Percentiles rank a stretch among this genome's conserved stretches.
These are phyloP conservation scores for Boechera stricta DNA, from an alignment of 345 rosid species.

Conservation along the genomic window DNA sequence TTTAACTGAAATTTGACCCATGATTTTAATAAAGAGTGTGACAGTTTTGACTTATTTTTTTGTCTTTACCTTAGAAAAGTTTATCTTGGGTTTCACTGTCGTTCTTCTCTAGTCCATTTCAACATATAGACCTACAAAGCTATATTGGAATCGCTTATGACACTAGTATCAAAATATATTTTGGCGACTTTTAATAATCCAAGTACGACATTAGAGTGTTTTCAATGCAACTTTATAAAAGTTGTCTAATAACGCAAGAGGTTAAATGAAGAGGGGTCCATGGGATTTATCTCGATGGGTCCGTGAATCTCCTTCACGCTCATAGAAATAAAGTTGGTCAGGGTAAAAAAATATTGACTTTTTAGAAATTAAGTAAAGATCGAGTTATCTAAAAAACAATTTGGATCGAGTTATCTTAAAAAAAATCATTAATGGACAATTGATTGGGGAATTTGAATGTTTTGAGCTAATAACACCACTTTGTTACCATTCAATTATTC, in stretches of 20 bases:
- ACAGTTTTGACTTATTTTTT: slow-evolving; percentile 21
- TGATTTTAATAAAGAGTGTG: slow-evolving; percentile 16
- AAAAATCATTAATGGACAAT: neutral
- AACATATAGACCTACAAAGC: slow-evolving; percentile 28
- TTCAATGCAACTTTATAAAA: slow-evolving; percentile 23
- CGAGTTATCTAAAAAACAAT: too few relatives aligned
- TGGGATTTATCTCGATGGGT: slow-evolving; percentile 11
- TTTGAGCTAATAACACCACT: neutral
- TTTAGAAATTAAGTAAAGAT: neutral
- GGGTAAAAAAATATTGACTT: neutral
- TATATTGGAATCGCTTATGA: slow-evolving; percentile 17
- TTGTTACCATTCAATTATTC: too few relatives aligned
- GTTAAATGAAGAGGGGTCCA: slow-evolving; percentile 9
- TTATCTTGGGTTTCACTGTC: slow-evolving; percentile 14
- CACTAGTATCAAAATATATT: slow-evolving; percentile 20
- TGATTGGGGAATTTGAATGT: neutral
- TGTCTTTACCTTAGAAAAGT: slow-evolving; percentile 24
- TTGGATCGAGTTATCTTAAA: neutral
- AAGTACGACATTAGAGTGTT: slow-evolving; percentile 7
- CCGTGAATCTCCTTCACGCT: neutral
- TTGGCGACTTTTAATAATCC: slow-evolving; percentile 6
- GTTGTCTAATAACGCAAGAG: neutral
- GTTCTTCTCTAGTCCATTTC: slow-evolving; percentile 32
- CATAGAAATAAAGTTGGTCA: neutral
- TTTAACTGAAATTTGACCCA: slow-evolving; percentile 7